phyloP scores from a whole-genome alignment of 129 eudicot species.

The Pulicaria dysenterica region DNA sequence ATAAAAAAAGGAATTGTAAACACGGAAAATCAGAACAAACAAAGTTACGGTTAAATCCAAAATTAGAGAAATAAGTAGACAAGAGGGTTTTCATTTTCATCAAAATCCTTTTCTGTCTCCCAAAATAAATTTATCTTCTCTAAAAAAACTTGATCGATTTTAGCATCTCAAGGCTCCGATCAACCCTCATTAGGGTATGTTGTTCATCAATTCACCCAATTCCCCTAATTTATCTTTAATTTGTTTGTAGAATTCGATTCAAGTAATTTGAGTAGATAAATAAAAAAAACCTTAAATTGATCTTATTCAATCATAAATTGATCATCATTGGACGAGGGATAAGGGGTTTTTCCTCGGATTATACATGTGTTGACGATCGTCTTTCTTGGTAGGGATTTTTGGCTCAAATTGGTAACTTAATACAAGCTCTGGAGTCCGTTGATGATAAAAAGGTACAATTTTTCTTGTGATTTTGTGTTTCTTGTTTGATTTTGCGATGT shows the following conservation, averaged over 20 bases:
- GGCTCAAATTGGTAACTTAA: constrained; percentile 24
- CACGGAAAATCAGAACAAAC: constrained; percentile 37
- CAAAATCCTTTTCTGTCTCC: constrained; percentile 37
- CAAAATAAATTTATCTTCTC: constrained; percentile 28
- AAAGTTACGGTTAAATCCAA: constrained; percentile 48
- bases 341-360: constrained; percentile 31
- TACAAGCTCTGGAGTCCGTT: constrained; percentile 49
- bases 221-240: constrained; percentile 6
- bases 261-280: constrained; percentile 39
- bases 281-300: constrained; percentile 21
- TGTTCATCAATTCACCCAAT: constrained; percentile 13
- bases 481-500: constrained; percentile 21
- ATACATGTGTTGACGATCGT: constrained; percentile 42
- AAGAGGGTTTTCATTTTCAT: constrained; percentile 47
- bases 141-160: constrained; percentile 27
- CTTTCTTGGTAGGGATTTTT: constrained; percentile 37
- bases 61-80: constrained; percentile 37
- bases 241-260: background rate
- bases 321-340: constrained; percentile 34
- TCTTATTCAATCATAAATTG: constrained; percentile 17
- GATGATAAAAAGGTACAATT: constrained; percentile 59
- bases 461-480: constrained; percentile 28
- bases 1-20: constrained; percentile 31
- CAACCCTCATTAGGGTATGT: constrained; percentile 49
- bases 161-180: constrained; percentile 28